A percentile compares a stretch with the other conserved stretches of the same genome.
phyloP scores from a whole-genome alignment of 1,139 yeast species.

The Torulaspora pretoriensis region DNA sequence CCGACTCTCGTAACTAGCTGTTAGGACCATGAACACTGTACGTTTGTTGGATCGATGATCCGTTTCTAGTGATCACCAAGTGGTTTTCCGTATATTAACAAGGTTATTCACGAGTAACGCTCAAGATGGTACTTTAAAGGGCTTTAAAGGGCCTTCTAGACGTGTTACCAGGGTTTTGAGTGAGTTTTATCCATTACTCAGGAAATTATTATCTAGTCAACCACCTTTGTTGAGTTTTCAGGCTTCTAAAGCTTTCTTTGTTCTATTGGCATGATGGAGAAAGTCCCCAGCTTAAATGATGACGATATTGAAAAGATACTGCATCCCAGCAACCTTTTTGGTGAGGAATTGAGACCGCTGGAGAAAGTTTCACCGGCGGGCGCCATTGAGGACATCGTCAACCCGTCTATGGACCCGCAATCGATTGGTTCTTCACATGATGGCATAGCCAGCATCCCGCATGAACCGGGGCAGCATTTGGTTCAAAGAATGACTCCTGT shows the following conservation, averaged over 20 bases:
- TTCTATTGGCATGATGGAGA: conserved; percentile 5
- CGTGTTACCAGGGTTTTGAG: background rate
- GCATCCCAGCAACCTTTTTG: conserved; percentile 21
- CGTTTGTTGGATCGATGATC: background rate
- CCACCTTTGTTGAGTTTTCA: background rate
- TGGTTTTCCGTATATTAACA: background rate
- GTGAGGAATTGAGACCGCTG: conserved; percentile 14
- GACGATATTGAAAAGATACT: conserved; percentile 28
- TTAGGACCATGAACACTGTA: no score
- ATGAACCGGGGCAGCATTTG: conserved; percentile 15
- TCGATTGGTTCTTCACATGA: conserved; percentile 4
- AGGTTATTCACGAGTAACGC: background rate
- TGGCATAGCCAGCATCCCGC: conserved; percentile 5
- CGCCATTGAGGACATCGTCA: conserved; percentile 30
- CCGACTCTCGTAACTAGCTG: no score
- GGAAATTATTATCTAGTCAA: background rate
- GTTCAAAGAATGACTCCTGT: conserved; percentile 17
- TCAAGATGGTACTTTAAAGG: background rate
- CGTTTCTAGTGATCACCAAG: conserved; percentile 1
- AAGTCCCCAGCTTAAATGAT: conserved; percentile 21
- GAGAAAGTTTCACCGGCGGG: conserved; percentile 12
- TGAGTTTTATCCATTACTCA: background rate
- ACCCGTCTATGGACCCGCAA: conserved; percentile 27
- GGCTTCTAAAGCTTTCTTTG: background rate
- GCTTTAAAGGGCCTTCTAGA: background rate